A percentile compares a stretch with the other conserved stretches of the same genome.
Evolutionary conservation across 176 grass and related monocot species (phyloP).

Genomic region (Pontederia paniculata): DNA sequence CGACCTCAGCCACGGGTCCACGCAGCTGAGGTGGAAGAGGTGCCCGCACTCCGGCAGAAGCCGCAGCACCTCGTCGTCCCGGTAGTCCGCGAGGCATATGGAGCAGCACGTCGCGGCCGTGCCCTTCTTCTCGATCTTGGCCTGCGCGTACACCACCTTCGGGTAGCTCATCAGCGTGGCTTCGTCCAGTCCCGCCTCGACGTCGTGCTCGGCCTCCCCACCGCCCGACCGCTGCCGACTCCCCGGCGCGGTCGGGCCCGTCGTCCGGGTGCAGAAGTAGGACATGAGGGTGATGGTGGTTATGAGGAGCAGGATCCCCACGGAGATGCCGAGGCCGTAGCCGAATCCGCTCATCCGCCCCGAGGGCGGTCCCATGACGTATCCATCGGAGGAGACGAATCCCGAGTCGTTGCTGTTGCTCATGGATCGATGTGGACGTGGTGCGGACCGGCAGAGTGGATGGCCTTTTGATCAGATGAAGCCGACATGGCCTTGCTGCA

Average conservation of each 20-base stretch:
- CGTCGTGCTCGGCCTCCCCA: not conserved
- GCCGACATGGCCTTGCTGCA: too few relatives aligned
- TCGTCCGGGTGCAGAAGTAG: conserved; percentile 3
- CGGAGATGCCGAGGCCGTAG: conserved; percentile 17
- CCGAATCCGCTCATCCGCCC: conserved; percentile 3
- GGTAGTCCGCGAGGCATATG: conserved; percentile 35
- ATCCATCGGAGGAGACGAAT: not conserved
- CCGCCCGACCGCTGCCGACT: not conserved
- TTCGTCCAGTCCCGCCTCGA: conserved; percentile 20
- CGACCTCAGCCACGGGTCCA: conserved; percentile 40
- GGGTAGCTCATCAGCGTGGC: conserved; percentile 18
- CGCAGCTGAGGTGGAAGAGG: conserved; percentile 39
- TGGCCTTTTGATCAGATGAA: too few relatives aligned
- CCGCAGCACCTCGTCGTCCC: conserved; percentile 29
- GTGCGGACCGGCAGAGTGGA: too few relatives aligned
- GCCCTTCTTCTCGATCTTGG: conserved; percentile 8
- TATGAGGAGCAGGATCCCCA: conserved; percentile 15
- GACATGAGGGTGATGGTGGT: conserved; percentile 22
- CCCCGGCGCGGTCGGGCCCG: not conserved
- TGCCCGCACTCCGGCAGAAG: conserved; percentile 37
- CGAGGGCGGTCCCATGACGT: not conserved
- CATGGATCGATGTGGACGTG: too few relatives aligned
- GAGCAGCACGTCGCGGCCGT: conserved; percentile 9
- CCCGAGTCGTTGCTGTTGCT: not conserved
- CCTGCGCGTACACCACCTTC: conserved; percentile 22